phyloP scores from a whole-genome alignment of 1,139 yeast genomes.

The Hyphopichia wangnamkhiaoensis region DNA sequence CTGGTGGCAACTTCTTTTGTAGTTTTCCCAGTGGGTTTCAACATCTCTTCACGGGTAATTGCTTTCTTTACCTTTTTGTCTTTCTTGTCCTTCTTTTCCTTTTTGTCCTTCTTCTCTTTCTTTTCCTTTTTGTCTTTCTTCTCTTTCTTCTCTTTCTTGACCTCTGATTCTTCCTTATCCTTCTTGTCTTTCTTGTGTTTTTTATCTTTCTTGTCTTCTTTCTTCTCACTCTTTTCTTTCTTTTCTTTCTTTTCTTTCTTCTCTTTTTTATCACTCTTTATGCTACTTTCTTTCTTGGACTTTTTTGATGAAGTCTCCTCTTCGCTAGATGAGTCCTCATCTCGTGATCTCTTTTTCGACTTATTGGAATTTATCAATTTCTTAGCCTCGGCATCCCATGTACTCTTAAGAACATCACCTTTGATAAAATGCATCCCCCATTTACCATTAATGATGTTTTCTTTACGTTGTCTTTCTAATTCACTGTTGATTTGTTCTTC shows the following conservation, averaged over 20 bases:
- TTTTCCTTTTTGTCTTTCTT: slow-evolving; percentile 16
- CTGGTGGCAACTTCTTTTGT: slow-evolving; percentile 53
- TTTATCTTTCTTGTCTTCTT: slow-evolving; percentile 18
- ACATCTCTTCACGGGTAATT: slow-evolving; percentile 39
- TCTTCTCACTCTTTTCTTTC: slow-evolving; percentile 22
- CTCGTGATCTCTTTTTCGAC: slow-evolving; percentile 10
- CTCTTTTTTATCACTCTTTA: slow-evolving; percentile 26
- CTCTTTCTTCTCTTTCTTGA: slow-evolving; percentile 19
- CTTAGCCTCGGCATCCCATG: slow-evolving; percentile 73
- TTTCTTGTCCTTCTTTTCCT: slow-evolving; percentile 8
- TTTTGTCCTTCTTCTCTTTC: slow-evolving; percentile 7
- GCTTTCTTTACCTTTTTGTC: slow-evolving; percentile 6
- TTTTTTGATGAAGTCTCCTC: slow-evolving; percentile 19
- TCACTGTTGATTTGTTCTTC: slow-evolving; percentile 60
- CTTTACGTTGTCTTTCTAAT: slow-evolving; percentile 65
- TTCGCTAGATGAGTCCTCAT: slow-evolving; percentile 16
- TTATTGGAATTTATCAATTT: slow-evolving; percentile 19
- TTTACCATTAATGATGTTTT: slow-evolving; percentile 69
- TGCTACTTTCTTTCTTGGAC: slow-evolving; percentile 22
- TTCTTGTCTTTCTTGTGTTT: slow-evolving; percentile 17
- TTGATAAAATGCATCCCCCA: slow-evolving; percentile 86
- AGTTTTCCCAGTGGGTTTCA: slow-evolving; percentile 31
- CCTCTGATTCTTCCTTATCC: slow-evolving; percentile 16
- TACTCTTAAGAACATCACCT: slow-evolving; percentile 81
- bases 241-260: slow-evolving; percentile 28